phyloP scores from a whole-genome alignment of 148 eudicot genomes.

The Pharnaceum exiguum region DNA sequence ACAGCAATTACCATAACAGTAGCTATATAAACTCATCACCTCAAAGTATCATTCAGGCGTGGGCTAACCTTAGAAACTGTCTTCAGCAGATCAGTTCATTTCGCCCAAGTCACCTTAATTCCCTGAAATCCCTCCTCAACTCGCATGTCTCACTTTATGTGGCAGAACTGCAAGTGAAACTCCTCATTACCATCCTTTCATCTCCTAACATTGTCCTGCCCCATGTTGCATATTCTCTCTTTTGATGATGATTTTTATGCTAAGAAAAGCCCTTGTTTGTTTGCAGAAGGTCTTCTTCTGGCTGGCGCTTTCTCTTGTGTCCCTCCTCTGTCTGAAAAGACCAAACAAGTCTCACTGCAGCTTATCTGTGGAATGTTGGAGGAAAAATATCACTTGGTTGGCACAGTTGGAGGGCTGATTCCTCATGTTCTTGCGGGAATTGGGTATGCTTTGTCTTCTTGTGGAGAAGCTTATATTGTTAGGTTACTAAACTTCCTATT shows the following conservation, averaged over 20 bases:
- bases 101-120: conserved; percentile 38
- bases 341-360: conserved; percentile 49
- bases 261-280: conserved; percentile 30
- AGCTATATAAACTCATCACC: conserved; percentile 41
- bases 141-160: conserved; percentile 64
- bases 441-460: conserved; percentile 80
- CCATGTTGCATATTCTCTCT: conserved; percentile 55
- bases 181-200: conserved; percentile 66
- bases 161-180: conserved; percentile 94
- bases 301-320: conserved; percentile 64
- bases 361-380: conserved; percentile 55
- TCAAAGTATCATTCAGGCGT: conserved; percentile 75
- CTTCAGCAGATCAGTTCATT: conserved; percentile 46
- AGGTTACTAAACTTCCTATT: conserved; percentile 50
- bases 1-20: conserved; percentile 19
- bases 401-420: conserved; percentile 36
- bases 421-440: conserved; percentile 72
- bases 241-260: conserved; percentile 28
- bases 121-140: conserved; percentile 48
- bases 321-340: conserved; percentile 45
- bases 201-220: conserved; percentile 43
- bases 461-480: conserved; percentile 34
- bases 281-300: conserved; percentile 65
- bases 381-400: conserved; percentile 38
- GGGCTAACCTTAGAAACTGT: conserved; percentile 86